phyloP scores from a whole-genome alignment of 2,329 filamentous ascomycete genomes.

The Aspergillus felis region DNA sequence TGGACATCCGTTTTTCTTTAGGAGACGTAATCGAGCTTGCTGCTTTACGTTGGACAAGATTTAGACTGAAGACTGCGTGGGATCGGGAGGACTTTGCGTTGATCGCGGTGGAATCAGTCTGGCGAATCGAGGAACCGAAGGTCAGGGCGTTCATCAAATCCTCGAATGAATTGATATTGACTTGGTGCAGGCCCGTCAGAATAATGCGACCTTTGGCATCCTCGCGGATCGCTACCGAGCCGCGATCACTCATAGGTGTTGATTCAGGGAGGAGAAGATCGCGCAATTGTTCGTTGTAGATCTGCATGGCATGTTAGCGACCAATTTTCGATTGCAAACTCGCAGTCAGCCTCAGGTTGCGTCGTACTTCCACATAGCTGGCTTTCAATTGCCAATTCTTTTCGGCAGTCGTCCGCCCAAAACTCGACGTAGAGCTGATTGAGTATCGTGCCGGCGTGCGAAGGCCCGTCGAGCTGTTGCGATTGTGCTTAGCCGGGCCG shows the following conservation, averaged over 20 bases:
- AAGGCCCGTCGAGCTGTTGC: slow-evolving; percentile 71
- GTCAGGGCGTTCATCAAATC: slow-evolving; percentile 86
- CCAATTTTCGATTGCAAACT: not conserved
- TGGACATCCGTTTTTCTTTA: slow-evolving; percentile 79
- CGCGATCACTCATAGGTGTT: slow-evolving; percentile 65
- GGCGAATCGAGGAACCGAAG: slow-evolving; percentile 88
- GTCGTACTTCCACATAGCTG: slow-evolving; percentile 70
- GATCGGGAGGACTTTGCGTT: slow-evolving; percentile 97
- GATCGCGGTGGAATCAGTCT: slow-evolving; percentile 94
- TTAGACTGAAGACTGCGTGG: slow-evolving; percentile 94
- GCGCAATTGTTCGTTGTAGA: slow-evolving; percentile 94
- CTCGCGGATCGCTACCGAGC: slow-evolving; percentile 84
- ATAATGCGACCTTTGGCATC: slow-evolving; percentile 93
- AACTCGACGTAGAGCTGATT: slow-evolving; percentile 49
- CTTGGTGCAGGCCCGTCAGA: slow-evolving; percentile 81
- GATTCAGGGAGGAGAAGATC: slow-evolving; percentile 81
- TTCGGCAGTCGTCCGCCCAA: slow-evolving; percentile 50
- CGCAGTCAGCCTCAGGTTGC: not conserved
- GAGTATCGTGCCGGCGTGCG: slow-evolving; percentile 78
- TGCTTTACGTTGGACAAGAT: slow-evolving; percentile 75
- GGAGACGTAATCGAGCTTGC: slow-evolving; percentile 42
- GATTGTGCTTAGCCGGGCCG: slow-evolving; percentile 49
- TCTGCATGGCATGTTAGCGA: slow-evolving; percentile 48
- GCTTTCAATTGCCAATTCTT: slow-evolving; percentile 89
- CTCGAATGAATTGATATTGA: slow-evolving; percentile 85